phyloP scores from a whole-genome alignment of 306 rosid species.

The Inga laurina region DNA sequence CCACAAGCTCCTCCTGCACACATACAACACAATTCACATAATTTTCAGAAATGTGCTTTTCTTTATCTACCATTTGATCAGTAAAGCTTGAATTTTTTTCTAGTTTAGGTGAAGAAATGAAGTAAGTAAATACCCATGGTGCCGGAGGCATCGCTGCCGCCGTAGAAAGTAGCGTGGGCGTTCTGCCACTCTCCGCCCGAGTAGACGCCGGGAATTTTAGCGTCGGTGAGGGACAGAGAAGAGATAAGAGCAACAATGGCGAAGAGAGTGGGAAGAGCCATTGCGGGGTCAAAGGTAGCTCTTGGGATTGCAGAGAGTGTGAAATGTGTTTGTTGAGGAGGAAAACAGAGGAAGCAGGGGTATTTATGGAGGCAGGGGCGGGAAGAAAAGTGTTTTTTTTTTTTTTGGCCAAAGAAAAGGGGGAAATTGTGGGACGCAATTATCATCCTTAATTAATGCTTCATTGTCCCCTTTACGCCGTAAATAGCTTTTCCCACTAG shows the following conservation, averaged over 20 bases:
- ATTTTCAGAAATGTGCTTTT: neutral
- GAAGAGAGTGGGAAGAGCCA: conserved; percentile 35
- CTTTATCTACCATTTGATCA: neutral
- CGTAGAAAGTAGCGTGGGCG: conserved; percentile 93
- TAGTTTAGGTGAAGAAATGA: neutral
- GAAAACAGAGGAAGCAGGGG: conserved; percentile 27
- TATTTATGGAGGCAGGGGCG: conserved; percentile 57
- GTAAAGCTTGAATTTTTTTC: neutral
- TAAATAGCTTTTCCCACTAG: neutral
- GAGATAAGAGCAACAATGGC: conserved; percentile 33
- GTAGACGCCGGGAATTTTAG: conserved; percentile 50
- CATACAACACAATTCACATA: neutral
- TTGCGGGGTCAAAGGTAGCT: conserved; percentile 14
- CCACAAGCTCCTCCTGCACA: conserved; percentile 89
- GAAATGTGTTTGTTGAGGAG: conserved; percentile 7
- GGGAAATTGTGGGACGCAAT: conserved; percentile 9
- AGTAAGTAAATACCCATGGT: conserved; percentile 63
- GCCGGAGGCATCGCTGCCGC: conserved; percentile 86
- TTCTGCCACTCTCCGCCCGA: conserved; percentile 57
- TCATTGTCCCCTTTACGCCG: neutral
- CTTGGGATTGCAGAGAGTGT: neutral
- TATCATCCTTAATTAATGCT: conserved; percentile 41
- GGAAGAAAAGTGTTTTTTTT: neutral
- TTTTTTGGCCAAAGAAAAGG: neutral
- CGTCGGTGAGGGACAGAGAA: conserved; percentile 31